Base-by-base conservation (phyloP, 768 basidiomycete species). In the Cantharellus anzutake region DNA sequence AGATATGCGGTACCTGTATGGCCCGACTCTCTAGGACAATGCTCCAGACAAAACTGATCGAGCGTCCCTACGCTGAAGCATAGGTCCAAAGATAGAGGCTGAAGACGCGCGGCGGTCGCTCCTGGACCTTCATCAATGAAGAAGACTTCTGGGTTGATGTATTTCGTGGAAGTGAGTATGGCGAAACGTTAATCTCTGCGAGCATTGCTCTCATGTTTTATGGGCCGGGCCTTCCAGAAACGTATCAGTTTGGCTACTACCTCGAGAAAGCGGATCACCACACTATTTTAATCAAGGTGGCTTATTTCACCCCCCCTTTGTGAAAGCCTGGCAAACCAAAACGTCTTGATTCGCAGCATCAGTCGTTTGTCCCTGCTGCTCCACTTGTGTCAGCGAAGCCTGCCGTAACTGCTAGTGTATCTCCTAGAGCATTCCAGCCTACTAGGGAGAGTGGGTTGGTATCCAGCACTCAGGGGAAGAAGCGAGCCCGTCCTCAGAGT, bases 171-270 rank as follows among this genome's bases (percentile, higher is more conserved):
- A 85, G 91, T 88, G 63, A 51, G 76, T 63, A 20, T 39, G 39
- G 20, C 29, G 16, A 4, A 55, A 50, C 20, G 20, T 29, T 29
- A 29, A 29, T 29, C 20, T 29, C 20, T 29, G 20, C 20, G 20
- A 29, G 20, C 20, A 29, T 29, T 29, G 20, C 50, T 7, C 48
- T 55, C 3, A 51, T 38, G 56, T 57, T 35, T 14, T 35, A 59
- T 60, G 60, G 58, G 41, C 35, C 41, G 14, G 7, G 52, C 41
- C 48, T 38, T 55, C 20, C 67, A 93, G 91, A 86, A 61, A 78
- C 77, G 0, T 94, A 93, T 66, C 91, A 94, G 64, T 91, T 89
- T 68, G 89, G 85, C 55, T 94, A 89, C 68, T 94, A 92, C 71
- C 74, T 93, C 64, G 79, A 88, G 34, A 82, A 82, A 70, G 82